Base-by-base conservation (phyloP, 163 green algal species). In the Chlorella variabilis region DNA sequence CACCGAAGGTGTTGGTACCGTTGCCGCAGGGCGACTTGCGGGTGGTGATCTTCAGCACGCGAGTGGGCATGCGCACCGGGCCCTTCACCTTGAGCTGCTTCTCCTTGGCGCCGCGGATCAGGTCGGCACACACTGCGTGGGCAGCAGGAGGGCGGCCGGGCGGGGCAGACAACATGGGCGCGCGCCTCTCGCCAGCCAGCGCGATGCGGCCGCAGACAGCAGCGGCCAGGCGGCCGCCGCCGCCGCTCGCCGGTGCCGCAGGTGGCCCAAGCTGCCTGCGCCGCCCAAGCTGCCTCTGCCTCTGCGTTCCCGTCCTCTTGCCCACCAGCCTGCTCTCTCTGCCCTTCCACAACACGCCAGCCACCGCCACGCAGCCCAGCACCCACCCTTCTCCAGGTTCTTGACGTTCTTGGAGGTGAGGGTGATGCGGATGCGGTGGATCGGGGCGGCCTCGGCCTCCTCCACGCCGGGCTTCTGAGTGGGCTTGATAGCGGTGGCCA, bases 401-500 rank as follows among this genome's bases (percentile, higher is more conserved):
- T 95, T 95, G n/a, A 99, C 95, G 90, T 98, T 98, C 74, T 91
- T 93, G 80, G 94, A 98, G 41, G 96, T 98, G 31, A 99, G 92
- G 59, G 97, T 99, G 91, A 99, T 99, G 83, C 97, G 92, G 89
- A 99, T 99, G 71, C 95, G 92, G 89, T 99, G 96, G 59, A 98
- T 88, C 73, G 91, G 86, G 38, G 92, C 85, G 27, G 85, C 79
- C 41, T 91, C 90, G 58, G 92, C 88, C 86, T 96, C 92, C 91
- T 97, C 94, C 68, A 96, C 77, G 21, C 94, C 94, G 21, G 85
- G 83, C 92, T 97, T 97, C 77, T 86, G 84, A 78, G 77, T 80
- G 61, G 88, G 86, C 86, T 96, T 96, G 36, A 88, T 82, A 39
- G 80, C 83, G 73, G 85, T 89, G 33, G 91, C 92, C 93, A 97